Conservation (phyloP, 2,329 filamentous ascomycete species). For the Alternaria panax region DNA sequence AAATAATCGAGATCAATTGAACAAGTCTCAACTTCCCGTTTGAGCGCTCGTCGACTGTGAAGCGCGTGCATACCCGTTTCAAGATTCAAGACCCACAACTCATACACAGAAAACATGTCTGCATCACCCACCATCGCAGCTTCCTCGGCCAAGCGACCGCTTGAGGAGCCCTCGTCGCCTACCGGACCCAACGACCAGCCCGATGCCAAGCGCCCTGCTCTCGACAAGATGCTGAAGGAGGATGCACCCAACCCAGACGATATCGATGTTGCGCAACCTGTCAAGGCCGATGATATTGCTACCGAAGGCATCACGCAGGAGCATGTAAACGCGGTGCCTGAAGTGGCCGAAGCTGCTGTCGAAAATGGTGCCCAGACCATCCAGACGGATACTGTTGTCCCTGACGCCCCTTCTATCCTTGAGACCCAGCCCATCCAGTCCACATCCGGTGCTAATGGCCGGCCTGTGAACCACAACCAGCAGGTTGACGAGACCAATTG, state of each 20-base stretch:
- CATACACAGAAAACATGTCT: constrained; percentile 52
- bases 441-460: constrained; percentile 62
- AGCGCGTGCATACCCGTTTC: constrained; percentile 30
- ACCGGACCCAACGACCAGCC: constrained; percentile 91
- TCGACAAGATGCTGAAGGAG: constrained; percentile 87
- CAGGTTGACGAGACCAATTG: constrained; percentile 89
- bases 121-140: constrained; percentile 57
- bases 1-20: constrained; percentile 53
- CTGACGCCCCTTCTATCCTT: constrained; percentile 62
- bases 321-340: constrained; percentile 33
- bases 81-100: constrained; percentile 27
- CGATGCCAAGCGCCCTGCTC: constrained; percentile 93
- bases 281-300: constrained; percentile 44
- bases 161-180: constrained; percentile 96
- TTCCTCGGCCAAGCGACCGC: constrained; percentile 85
- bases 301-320: constrained; percentile 44
- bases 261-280: constrained; percentile 50
- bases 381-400: constrained; percentile 73
- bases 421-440: constrained; percentile 68
- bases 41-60: constrained; percentile 43
- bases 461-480: constrained; percentile 56
- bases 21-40: constrained; percentile 39
- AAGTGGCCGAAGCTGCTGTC: constrained; percentile 40
- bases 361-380: constrained; percentile 64
- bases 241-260: constrained; percentile 60